phyloP scores from a whole-genome alignment of 2,329 filamentous ascomycete genomes.

The Penicillium fuscoglaucum region DNA sequence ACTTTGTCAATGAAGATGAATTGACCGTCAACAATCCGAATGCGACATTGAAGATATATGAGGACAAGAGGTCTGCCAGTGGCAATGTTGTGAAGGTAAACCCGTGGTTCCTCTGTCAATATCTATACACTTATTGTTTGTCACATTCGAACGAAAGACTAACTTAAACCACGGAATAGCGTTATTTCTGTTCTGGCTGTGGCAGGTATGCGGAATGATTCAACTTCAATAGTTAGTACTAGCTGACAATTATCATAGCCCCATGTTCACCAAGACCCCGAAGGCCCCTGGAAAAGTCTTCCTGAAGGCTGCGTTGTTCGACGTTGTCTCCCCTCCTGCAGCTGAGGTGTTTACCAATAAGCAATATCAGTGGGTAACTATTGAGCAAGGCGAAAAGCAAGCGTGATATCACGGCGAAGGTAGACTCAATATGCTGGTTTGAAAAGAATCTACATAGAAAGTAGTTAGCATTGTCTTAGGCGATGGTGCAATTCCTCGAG shows the following conservation, averaged over 20 bases:
- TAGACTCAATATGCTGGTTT: too few relatives aligned
- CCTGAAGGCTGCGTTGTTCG: slow-evolving; percentile 25
- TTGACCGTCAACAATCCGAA: slow-evolving; percentile 21
- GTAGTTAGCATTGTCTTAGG: not conserved
- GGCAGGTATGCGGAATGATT: slow-evolving; percentile 20
- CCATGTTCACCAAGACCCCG: slow-evolving; percentile 15
- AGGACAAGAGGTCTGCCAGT: slow-evolving; percentile 19
- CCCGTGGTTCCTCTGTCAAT: not conserved
- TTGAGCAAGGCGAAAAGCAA: not conserved
- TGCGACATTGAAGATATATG: slow-evolving; percentile 13
- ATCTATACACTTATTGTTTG: not conserved
- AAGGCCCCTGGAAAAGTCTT: slow-evolving; percentile 21
- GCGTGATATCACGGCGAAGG: not conserved
- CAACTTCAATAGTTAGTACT: not conserved
- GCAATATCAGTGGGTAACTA: slow-evolving; percentile 7
- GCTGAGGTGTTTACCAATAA: slow-evolving; percentile 16
- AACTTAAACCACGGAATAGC: slow-evolving; percentile 8
- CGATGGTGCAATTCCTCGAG: not conserved
- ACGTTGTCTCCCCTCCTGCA: slow-evolving; percentile 10
- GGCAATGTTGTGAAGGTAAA: slow-evolving; percentile 19
- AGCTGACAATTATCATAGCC: slow-evolving; percentile 6
- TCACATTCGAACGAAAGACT: not conserved
- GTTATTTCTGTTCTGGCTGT: slow-evolving; percentile 26
- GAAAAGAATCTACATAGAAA: too few relatives aligned
- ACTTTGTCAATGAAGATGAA: slow-evolving; percentile 19